Evolutionary conservation across 441 rosid genomes (phyloP).

Genomic region (Aquilaria agallochum): DNA sequence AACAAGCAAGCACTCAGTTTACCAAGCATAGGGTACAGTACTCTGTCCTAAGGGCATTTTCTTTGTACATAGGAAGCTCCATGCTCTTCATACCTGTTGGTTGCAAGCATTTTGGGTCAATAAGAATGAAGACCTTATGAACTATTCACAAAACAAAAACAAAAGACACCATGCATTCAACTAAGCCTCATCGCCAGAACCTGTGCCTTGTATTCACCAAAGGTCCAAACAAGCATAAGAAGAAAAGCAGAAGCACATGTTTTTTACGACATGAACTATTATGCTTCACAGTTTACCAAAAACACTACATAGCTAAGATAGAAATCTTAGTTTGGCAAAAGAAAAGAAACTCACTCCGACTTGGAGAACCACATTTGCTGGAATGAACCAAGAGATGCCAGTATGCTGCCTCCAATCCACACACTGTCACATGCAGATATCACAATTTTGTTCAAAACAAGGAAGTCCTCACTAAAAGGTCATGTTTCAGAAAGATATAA

Average conservation of each 20-base stretch:
- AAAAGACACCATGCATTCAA: too few species aligned
- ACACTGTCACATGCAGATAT: conserved; percentile 45
- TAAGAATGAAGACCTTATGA: not conserved
- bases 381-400: conserved; percentile 98
- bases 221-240: not conserved
- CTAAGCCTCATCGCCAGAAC: too few species aligned
- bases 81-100: conserved; percentile 89
- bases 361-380: conserved; percentile 99
- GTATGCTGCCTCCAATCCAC: conserved; percentile 96
- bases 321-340: not conserved
- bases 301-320: too few species aligned
- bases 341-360: conserved; percentile 64
- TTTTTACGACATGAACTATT: too few species aligned
- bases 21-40: not conserved
- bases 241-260: too few species aligned
- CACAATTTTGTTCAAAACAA: too few species aligned
- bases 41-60: conserved; percentile 67
- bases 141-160: not conserved
- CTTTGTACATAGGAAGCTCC: conserved; percentile 91
- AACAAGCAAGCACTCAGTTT: not conserved
- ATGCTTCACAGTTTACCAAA: too few species aligned
- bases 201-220: too few species aligned
- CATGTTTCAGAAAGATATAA: too few species aligned
- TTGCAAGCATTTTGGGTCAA: conserved; percentile 1
- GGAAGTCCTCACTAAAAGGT: too few species aligned